A percentile compares a stretch with the other conserved stretches of the same genome.
These are phyloP conservation scores for Geosmithia morbida DNA, from an alignment of 2,329 filamentous ascomycete genomes.

Conservation along the genomic window DNA sequence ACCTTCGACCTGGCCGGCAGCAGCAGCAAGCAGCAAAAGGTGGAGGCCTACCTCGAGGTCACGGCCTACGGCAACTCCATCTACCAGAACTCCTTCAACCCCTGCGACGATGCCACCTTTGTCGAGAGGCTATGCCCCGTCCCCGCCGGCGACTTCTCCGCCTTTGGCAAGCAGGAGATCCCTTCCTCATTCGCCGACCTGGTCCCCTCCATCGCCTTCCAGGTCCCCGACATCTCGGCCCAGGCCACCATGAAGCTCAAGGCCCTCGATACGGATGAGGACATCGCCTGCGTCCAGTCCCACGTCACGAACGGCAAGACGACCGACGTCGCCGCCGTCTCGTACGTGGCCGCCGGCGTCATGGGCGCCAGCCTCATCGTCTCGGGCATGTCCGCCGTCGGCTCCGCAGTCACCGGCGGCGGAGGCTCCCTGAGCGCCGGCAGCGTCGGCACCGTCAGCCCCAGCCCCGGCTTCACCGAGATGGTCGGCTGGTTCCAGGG, in stretches of 20 bases:
- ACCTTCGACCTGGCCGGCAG: slow-evolving; percentile 72
- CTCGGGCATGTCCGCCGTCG: slow-evolving; percentile 56
- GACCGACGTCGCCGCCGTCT: slow-evolving; percentile 57
- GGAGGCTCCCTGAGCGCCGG: slow-evolving; percentile 31
- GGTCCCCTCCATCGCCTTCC: slow-evolving; percentile 83
- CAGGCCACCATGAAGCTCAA: slow-evolving; percentile 66
- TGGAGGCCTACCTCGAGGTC: slow-evolving; percentile 62
- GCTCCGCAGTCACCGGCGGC: slow-evolving; percentile 41
- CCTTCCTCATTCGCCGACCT: slow-evolving; percentile 54
- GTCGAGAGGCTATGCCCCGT: slow-evolving; percentile 74
- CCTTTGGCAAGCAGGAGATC: slow-evolving; percentile 57
- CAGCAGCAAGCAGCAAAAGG: slow-evolving; percentile 61
- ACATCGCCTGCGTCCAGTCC: slow-evolving; percentile 73
- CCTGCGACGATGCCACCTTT: slow-evolving; percentile 54
- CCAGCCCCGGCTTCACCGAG: slow-evolving; percentile 75
- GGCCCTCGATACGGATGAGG: slow-evolving; percentile 38
- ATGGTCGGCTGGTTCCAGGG: slow-evolving; percentile 84
- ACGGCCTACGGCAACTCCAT: slow-evolving; percentile 73
- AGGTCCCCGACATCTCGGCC: slow-evolving; percentile 79
- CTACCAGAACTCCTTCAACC: slow-evolving; percentile 70
- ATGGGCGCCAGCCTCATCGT: slow-evolving; percentile 71
- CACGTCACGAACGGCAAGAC: slow-evolving; percentile 80
- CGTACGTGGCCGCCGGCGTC: slow-evolving; percentile 72
- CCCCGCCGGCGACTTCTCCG: slow-evolving; percentile 59
- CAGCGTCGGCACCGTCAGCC: slow-evolving; percentile 42